Evolutionary conservation across 2,329 filamentous ascomycete species (phyloP), one percentile per base, ranked within the genome.

Genomic region (Fusarium tanahbumbuense): DNA sequence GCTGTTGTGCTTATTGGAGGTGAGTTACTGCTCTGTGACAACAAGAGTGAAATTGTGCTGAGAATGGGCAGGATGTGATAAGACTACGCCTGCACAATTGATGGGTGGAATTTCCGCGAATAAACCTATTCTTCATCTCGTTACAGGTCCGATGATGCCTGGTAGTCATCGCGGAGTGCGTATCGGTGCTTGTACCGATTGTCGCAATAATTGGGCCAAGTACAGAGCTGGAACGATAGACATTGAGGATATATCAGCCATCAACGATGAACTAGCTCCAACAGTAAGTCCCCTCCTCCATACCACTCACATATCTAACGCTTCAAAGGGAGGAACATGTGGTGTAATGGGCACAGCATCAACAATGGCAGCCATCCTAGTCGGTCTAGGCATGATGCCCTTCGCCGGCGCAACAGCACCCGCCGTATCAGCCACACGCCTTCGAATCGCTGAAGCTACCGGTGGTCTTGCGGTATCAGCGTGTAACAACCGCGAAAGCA

Each of bases 341-440:
- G 93, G 93, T 48, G 93, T 94, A 20, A 97, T 97, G 93, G 96
- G 93, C 69, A 97, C 93, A 0, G 93, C 93, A 9, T 95, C 93
- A 76, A 97, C 93, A 3, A 95, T 97, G 92, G 92, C 93, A 2
- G 94, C 92, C 8, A 88, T 93, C 18, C 91, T 94, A 23, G 93
- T 93, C 66, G 93, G 89, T 1, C 89, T 97, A 73, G 93, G 93
- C n/a, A 84, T 97, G 71, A 91, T 92, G 62, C 85, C 94, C 1
- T 90, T 94, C 10, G 89, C 89, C 8, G 93, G 92, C 1, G 93
- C 92, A 1, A 92, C 92, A 0, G 93, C 92, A 0, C 92, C 93
- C 0, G 93, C 93, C 2, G 89, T 91, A 6, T 93, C 91, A 2
- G 92, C 93, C 0, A 85, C 92, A 0, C 93, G 95, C 60, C 89